Evolutionary conservation across 129 eudicot species (phyloP).

Genomic region (Chrysanthemum seticuspe): DNA sequence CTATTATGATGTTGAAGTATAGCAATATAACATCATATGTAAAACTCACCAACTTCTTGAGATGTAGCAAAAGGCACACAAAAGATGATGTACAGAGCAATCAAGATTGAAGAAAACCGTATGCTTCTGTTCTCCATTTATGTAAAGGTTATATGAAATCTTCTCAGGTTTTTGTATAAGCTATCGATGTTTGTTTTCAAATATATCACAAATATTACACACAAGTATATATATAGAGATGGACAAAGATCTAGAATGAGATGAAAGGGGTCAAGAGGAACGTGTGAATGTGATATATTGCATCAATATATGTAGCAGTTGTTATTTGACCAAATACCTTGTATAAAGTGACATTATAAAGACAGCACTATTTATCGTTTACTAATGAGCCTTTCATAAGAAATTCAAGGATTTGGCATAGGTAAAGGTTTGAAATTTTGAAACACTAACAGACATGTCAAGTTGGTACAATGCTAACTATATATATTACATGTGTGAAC

Average conservation of each 20-base stretch:
- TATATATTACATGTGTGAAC: no score
- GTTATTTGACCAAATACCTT: not conserved
- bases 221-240: slow-evolving; percentile 1
- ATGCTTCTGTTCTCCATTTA: slow-evolving; percentile 24
- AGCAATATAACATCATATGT: no score
- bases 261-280: not conserved
- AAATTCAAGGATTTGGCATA: no score
- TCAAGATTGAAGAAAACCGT: slow-evolving; percentile 13
- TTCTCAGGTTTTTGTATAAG: slow-evolving; percentile 14
- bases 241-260: not conserved
- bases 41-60: no score
- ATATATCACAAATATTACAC: not conserved
- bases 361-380: not conserved
- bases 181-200: slow-evolving; percentile 13
- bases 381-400: no score
- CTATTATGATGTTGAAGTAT: no score
- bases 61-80: no score
- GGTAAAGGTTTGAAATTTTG: no score
- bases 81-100: slow-evolving; percentile 22
- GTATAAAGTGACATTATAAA: not conserved
- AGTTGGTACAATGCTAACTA: no score
- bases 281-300: not conserved
- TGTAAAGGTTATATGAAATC: slow-evolving; percentile 1
- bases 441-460: no score
- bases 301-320: no score